These are phyloP conservation scores for Phoma herbarum DNA, from an alignment of 2,329 filamentous ascomycete species.

Conservation along the genomic window DNA sequence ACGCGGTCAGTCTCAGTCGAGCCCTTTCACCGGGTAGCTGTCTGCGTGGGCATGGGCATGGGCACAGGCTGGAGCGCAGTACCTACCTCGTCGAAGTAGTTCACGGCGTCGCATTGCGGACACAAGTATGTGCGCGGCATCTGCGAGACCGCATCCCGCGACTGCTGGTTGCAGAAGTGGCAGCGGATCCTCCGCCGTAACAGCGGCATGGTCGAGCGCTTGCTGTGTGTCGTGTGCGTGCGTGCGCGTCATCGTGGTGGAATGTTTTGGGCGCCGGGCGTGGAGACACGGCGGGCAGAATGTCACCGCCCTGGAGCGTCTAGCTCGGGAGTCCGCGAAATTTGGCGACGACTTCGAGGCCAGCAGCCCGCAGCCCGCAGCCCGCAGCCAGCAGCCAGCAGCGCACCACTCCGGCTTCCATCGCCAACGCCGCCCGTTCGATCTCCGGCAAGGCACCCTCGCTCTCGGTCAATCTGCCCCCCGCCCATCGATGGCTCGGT, in stretches of 20 bases:
- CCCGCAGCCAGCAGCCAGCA: neutral
- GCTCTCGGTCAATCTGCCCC: too few species aligned
- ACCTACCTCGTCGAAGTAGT: conserved; percentile 90
- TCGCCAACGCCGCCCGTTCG: neutral
- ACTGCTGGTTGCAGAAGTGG: conserved; percentile 45
- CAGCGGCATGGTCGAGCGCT: conserved; percentile 39
- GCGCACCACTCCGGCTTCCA: neutral
- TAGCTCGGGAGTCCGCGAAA: conserved; percentile 16
- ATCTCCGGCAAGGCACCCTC: too few species aligned
- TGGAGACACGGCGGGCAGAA: conserved; percentile 14
- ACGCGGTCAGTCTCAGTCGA: conserved; percentile 2
- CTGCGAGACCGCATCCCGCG: conserved; percentile 33
- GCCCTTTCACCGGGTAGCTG: neutral
- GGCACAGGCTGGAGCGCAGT: conserved; percentile 21
- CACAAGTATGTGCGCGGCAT: conserved; percentile 40
- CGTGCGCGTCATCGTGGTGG: conserved; percentile 9
- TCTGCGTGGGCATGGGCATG: too few species aligned
- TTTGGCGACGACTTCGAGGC: conserved; percentile 24
- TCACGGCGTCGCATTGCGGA: conserved; percentile 81
- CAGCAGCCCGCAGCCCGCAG: neutral
- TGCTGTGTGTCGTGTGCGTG: conserved; percentile 18
- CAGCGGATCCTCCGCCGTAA: conserved; percentile 48
- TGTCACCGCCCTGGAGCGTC: conserved; percentile 29
- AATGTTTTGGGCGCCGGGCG: neutral
- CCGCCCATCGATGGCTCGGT: neutral